phyloP scores from a whole-genome alignment of 2,329 filamentous ascomycete species.

The Aulographum hederae region DNA sequence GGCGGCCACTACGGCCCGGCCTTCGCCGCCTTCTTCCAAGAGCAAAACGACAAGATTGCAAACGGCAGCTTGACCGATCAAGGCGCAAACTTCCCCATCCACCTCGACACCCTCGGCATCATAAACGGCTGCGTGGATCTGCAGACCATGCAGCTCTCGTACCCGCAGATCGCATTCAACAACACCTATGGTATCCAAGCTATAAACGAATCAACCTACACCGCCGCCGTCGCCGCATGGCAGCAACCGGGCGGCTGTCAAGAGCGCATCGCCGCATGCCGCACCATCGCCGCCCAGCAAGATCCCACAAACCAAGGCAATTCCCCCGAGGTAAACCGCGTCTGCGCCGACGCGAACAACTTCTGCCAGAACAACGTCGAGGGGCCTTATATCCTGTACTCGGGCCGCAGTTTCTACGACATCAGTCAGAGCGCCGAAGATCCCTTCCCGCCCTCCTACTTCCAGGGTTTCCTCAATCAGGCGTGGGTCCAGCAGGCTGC shows the following conservation, averaged over 20 bases:
- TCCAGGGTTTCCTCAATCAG: slow-evolving; percentile 37
- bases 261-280: slow-evolving; percentile 34
- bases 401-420: slow-evolving; percentile 37
- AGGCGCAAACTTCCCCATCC: slow-evolving; percentile 17
- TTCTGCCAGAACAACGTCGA: slow-evolving; percentile 28
- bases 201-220: slow-evolving; percentile 29
- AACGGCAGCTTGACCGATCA: slow-evolving; percentile 17
- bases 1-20: slow-evolving; percentile 40
- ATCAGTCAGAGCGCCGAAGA: slow-evolving; percentile 24
- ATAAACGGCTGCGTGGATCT: slow-evolving; percentile 39
- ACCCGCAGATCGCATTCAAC: slow-evolving; percentile 33
- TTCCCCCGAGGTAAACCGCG: slow-evolving; percentile 17
- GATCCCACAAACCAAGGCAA: slow-evolving; percentile 30
- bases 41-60: slow-evolving; percentile 36
- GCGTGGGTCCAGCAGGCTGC: slow-evolving; percentile 37
- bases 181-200: slow-evolving; percentile 39
- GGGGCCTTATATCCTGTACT: slow-evolving; percentile 22
- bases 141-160: slow-evolving; percentile 27
- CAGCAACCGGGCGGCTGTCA: slow-evolving; percentile 31
- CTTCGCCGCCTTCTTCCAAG: slow-evolving; percentile 35
- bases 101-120: slow-evolving; percentile 34
- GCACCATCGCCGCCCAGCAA: slow-evolving; percentile 23
- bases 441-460: slow-evolving; percentile 22
- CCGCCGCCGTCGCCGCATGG: slow-evolving; percentile 25
- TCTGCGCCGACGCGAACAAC: slow-evolving; percentile 25